These are phyloP conservation scores for Xylaria cubensis DNA, from an alignment of 495 filamentous ascomycete species.

Conservation along the genomic window DNA sequence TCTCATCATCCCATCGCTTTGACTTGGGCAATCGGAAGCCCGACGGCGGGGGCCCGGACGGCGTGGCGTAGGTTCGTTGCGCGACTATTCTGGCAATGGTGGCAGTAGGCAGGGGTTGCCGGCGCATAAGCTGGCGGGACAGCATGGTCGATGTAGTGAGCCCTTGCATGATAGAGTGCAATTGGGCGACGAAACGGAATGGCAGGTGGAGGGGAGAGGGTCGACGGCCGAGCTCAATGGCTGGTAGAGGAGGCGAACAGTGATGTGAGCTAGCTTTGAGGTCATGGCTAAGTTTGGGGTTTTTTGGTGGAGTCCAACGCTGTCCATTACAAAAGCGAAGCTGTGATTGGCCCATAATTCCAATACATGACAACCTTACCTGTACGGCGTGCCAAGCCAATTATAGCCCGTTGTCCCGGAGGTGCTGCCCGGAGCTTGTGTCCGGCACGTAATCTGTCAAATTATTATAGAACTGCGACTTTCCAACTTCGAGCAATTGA, in stretches of 20 bases:
- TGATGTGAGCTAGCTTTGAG: conserved; percentile 30
- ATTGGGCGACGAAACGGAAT: conserved; percentile 31
- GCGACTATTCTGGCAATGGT: conserved; percentile 40
- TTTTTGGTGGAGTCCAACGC: conserved; percentile 38
- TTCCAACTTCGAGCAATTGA: background rate
- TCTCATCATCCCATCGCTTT: conserved; percentile 72
- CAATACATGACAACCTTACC: conserved; percentile 19
- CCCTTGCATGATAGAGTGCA: conserved; percentile 41
- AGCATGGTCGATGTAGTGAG: conserved; percentile 44
- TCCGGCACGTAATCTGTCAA: no score
- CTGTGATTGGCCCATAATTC: conserved; percentile 34
- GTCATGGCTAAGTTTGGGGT: conserved; percentile 36
- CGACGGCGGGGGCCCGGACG: conserved; percentile 75
- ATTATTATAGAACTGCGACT: no score
- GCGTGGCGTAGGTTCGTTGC: conserved; percentile 72
- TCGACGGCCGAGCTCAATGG: conserved; percentile 28
- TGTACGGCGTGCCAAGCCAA: background rate
- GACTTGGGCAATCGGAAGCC: conserved; percentile 75
- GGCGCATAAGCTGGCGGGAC: conserved; percentile 50
- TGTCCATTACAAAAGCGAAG: conserved; percentile 40
- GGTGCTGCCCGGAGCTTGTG: no score
- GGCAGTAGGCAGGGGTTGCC: conserved; percentile 31
- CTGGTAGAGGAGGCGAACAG: conserved; percentile 29
- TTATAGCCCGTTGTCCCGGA: background rate
- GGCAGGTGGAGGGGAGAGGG: conserved; percentile 27